These are phyloP conservation scores for Macrocystidia cucumis DNA, from an alignment of 1,284 basidiomycete species.

Conservation along the genomic window DNA sequence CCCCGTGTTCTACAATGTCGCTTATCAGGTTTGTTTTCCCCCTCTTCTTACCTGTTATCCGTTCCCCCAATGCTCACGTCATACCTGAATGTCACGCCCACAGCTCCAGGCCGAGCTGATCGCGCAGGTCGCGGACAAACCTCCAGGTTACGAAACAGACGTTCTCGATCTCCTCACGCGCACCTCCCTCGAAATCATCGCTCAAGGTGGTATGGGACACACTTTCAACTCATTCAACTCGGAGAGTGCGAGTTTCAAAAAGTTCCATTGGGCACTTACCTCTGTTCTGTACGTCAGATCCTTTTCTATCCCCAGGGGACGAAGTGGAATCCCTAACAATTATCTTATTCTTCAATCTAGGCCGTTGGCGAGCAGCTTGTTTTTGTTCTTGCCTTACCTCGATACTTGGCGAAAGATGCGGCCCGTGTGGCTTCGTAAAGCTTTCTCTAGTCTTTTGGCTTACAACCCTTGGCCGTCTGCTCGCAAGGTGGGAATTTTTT, in stretches of 20 bases:
- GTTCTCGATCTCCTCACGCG: conserved; percentile 25
- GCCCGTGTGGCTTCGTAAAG: conserved; percentile 16
- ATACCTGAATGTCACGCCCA: conserved; percentile 5
- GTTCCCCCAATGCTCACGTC: not conserved
- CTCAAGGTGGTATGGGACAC: conserved; percentile 29
- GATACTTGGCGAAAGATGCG: conserved; percentile 16
- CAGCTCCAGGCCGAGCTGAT: conserved; percentile 14
- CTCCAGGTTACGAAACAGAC: conserved; percentile 17
- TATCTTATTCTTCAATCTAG: conserved; percentile 7
- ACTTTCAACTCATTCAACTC: conserved; percentile 26
- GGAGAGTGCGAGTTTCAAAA: conserved; percentile 17
- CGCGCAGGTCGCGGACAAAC: conserved; percentile 9
- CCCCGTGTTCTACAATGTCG: conserved; percentile 23
- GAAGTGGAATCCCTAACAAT: not conserved
- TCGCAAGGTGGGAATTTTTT: conserved; percentile 9
- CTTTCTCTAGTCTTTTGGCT: conserved; percentile 9
- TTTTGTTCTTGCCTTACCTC: conserved; percentile 18
- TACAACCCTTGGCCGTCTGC: conserved; percentile 16
- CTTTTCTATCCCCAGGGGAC: not conserved
- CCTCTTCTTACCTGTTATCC: not conserved
- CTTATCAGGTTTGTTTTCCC: conserved; percentile 16
- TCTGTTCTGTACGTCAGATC: conserved; percentile 12
- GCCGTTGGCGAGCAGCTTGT: conserved; percentile 15
- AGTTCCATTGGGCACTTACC: conserved; percentile 15
- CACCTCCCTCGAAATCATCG: conserved; percentile 29